Evolutionary conservation across 257 asterid species (phyloP).

Genomic region (Ilex asprella): DNA sequence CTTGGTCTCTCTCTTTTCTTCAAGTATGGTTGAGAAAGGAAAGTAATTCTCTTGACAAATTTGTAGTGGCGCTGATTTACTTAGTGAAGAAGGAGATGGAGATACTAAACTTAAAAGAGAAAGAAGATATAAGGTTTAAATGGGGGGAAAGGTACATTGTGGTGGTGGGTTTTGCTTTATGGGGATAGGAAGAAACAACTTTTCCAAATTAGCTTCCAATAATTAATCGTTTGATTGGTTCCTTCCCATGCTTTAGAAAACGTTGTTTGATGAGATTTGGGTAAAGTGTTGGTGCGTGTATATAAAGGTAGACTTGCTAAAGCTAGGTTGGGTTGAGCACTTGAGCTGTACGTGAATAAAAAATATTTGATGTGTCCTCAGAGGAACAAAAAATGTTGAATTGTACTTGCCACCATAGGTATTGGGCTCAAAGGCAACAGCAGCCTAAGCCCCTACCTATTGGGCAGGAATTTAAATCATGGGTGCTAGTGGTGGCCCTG

Average conservation of each 20-base stretch:
- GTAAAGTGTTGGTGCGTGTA: not conserved
- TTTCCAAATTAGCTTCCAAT: constrained; percentile 28
- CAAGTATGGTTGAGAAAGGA: constrained; percentile 7
- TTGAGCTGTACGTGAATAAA: too few species aligned
- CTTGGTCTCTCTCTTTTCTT: constrained; percentile 4
- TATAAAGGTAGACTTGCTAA: not conserved
- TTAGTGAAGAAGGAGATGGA: constrained; percentile 56
- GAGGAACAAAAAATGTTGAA: too few species aligned
- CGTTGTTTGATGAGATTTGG: not conserved
- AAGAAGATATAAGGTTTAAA: constrained; percentile 37
- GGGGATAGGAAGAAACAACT: constrained; percentile 15
- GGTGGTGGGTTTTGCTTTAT: constrained; percentile 53
- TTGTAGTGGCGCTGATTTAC: constrained; percentile 20
- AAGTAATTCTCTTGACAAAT: not conserved
- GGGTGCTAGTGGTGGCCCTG: too few species aligned
- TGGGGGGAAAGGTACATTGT: constrained; percentile 44
- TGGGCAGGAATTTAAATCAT: too few species aligned
- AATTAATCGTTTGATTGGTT: constrained; percentile 16
- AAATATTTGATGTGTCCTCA: too few species aligned
- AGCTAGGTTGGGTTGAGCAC: not conserved
- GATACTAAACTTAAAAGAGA: constrained; percentile 49
- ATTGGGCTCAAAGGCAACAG: too few species aligned
- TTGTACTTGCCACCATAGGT: too few species aligned
- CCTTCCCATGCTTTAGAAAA: constrained; percentile 14
- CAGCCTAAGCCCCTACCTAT: too few species aligned